Base-by-base conservation (phyloP, 2,329 filamentous ascomycete species). In the Microdochium bolleyi region DNA sequence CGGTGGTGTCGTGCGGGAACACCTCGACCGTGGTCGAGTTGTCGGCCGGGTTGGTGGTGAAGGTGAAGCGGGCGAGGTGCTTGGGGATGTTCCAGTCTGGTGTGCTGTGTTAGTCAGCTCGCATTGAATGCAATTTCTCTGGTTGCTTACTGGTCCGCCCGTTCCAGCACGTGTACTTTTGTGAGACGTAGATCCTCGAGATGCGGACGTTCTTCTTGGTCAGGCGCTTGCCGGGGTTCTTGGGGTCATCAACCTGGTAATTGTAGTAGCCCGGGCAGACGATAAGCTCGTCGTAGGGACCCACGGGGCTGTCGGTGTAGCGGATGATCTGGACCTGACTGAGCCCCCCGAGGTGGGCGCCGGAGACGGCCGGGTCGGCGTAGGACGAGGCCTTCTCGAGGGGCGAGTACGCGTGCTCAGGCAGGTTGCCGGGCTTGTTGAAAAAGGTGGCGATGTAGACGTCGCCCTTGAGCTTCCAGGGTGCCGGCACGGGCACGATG, bases 71-170 rank as follows among this genome's bases (percentile, higher is more conserved):
- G 34, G 78, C 78, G 14, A 80, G 70, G 53, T 80, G 76, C 57
- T 81, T 81, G 13, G 78, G 77, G 27, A 78, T 73, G 58, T 78
- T 79, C 77, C 77, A 81, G 55, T 79, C 75, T 77, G 48, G 34
- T 11, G 5, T 16, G 27, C 14, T n/a, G 10, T 19, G 34, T 49
- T n/a, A 48, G 44, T 30, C 8, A 48, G 24, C 27, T 30, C n/a
- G 25, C 22, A 14, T 11, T 22, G 22, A n/a, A 9, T 25, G 53
- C 52, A 53, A 50, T 34, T 24, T 27, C 4, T 14, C 24, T 48
- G 50, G n/a, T 19, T 24, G 63, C 69, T 60, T 58, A 78, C 76
- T 78, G 30, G 65, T 70, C 38, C 77, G 64, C 9, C 78, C 78
- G 53, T 81, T 80, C 64, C 73, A 80, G 56, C 73, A 75, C 0